Percentiles rank a stretch among this genome's conserved stretches.
Conservation (phyloP, 345 rosid genomes). For the Eucalyptus regnans region DNA sequence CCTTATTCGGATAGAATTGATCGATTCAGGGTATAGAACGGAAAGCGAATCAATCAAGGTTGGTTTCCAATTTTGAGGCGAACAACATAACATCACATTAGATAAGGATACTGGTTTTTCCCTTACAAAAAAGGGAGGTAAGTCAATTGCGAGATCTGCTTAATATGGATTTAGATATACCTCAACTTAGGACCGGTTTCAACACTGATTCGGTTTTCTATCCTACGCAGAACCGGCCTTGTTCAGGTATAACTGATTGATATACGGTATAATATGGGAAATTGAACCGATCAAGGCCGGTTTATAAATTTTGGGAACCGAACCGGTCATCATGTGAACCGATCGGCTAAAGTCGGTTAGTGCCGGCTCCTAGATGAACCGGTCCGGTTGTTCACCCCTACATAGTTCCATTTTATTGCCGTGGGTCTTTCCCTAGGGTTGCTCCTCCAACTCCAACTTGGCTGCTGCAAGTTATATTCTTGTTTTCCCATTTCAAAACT, state of each 20-base stretch:
- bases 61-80: background rate
- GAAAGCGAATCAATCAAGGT: background rate
- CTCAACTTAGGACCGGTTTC: background rate
- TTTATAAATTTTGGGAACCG: background rate
- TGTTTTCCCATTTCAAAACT: background rate
- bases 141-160: background rate
- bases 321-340: fast-evolving
- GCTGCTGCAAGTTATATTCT: background rate
- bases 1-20: fast-evolving
- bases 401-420: background rate
- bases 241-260: background rate
- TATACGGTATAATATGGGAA: background rate
- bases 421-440: background rate
- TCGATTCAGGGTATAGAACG: background rate
- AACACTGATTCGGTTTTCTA: background rate
- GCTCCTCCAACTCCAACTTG: background rate
- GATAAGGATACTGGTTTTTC: background rate
- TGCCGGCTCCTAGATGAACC: background rate
- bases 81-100: background rate
- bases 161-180: background rate
- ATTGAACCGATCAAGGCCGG: no score
- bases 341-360: background rate
- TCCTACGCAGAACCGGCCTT: background rate
- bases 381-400: background rate
- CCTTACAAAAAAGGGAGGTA: background rate